phyloP scores from a whole-genome alignment of 768 basidiomycete genomes.

The Macrolepiota albuminosa region DNA sequence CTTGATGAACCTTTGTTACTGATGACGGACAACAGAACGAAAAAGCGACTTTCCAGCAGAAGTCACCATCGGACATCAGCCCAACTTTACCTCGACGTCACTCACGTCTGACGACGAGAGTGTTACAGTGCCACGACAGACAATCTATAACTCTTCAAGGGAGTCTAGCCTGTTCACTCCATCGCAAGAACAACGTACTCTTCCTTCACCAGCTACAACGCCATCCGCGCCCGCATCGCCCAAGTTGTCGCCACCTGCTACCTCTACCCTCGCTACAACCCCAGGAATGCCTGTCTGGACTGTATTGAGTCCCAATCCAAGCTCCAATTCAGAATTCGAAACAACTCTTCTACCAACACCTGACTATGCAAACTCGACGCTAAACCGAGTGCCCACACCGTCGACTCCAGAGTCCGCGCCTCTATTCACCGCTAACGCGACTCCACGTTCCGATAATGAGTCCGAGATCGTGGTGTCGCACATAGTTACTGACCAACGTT shows the following conservation, averaged over 20 bases:
- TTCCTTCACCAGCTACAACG: not conserved
- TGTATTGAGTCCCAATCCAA: not conserved
- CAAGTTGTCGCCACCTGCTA: not conserved
- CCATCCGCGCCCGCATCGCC: not conserved
- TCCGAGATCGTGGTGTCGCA: not conserved
- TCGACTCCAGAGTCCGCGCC: not conserved
- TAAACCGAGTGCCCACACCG: not conserved
- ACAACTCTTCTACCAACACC: not conserved
- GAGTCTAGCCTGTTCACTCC: not conserved
- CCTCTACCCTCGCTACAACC: not conserved
- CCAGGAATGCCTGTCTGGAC: not conserved
- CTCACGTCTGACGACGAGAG: not conserved
- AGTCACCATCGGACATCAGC: not conserved
- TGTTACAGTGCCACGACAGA: not conserved
- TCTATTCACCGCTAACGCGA: not conserved
- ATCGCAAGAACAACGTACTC: not conserved
- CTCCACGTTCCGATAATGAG: not conserved
- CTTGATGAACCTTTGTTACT: not conserved
- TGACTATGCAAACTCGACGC: not conserved
- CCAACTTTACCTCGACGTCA: not conserved
- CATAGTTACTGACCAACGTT: not conserved
- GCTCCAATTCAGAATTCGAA: not conserved
- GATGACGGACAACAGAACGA: not conserved
- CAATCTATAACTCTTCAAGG: not conserved
- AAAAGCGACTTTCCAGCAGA: not conserved